Evolutionary conservation across 2,329 filamentous ascomycete genomes (phyloP).

Genomic region (Aspergillus bombycis): DNA sequence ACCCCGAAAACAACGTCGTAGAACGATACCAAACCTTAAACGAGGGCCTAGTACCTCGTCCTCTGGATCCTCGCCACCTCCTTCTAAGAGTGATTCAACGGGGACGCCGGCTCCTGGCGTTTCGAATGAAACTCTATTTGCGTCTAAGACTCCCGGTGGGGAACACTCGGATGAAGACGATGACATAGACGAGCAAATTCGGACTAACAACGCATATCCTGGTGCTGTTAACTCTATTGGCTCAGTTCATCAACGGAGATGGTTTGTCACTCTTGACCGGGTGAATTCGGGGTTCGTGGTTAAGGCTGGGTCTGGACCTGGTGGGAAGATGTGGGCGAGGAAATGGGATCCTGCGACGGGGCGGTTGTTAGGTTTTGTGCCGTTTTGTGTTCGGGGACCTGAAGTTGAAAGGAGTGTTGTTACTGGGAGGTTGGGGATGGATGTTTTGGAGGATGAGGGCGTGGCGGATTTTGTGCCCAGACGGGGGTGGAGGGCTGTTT

Average conservation of each 20-base stretch:
- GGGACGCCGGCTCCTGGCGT: not conserved
- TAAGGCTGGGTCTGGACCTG: slow-evolving; percentile 4
- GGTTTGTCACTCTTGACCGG: slow-evolving; percentile 68
- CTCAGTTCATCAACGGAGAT: slow-evolving; percentile 68
- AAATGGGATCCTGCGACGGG: slow-evolving; percentile 21
- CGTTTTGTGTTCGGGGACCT: slow-evolving; percentile 65
- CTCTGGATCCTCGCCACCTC: slow-evolving; percentile 22
- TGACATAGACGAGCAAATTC: slow-evolving; percentile 57
- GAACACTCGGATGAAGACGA: slow-evolving; percentile 18
- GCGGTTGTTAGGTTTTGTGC: slow-evolving; percentile 48
- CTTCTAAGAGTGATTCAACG: not conserved
- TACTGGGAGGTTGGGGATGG: slow-evolving; percentile 61
- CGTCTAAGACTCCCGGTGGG: not conserved
- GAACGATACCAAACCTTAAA: slow-evolving; percentile 1
- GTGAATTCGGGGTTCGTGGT: slow-evolving; percentile 59
- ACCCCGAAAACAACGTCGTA: slow-evolving; percentile 28
- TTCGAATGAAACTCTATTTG: not conserved
- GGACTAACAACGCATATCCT: slow-evolving; percentile 66
- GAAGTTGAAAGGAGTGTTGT: slow-evolving; percentile 68
- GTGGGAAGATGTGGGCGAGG: slow-evolving; percentile 33
- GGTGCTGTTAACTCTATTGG: slow-evolving; percentile 68
- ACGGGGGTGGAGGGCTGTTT: slow-evolving; percentile 59
- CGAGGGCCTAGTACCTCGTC: slow-evolving; percentile 20
- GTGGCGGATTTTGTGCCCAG: slow-evolving; percentile 60
- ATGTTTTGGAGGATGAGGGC: slow-evolving; percentile 65